Base-by-base conservation (phyloP, 2,329 filamentous ascomycete species). In the Colletotrichum brevisporum region DNA sequence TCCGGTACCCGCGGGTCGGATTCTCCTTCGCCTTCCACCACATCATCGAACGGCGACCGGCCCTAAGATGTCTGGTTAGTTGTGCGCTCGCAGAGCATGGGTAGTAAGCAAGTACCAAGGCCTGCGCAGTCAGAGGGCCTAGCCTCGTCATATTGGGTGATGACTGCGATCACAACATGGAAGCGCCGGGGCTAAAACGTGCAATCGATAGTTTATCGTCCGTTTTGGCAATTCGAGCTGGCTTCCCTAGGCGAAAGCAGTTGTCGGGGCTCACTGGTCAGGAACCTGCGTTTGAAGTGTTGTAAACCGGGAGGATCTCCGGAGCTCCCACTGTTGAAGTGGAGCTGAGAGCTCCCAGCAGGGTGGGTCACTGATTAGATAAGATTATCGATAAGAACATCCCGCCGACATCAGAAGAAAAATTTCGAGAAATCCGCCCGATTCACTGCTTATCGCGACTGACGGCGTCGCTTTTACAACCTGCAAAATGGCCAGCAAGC, bases 1-100 rank as follows among this genome's bases (percentile, higher is more conserved):
- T 74, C 68, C 5, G 83, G 82, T 47, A 81, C 80, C 16, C 79
- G 78, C 43, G 78, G 73, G 54, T 84, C 79, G 1, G 78, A 78
- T 39, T 83, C 79, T 5, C 84, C 86, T 45, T 85, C 80, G 24
- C 86, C 86, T 27, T 81, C 78, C 5, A 88, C 83, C 13, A 87
- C 84, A 71, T 88, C 86, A 74, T 90, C 88, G 71, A 89, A 90
- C 12, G 88, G 88, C 21, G 88, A 90, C 26, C 88, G 84, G 69
- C 88, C 88, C 88, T 89, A 26, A 2, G 13, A 2, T 12, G 50
- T 16, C 0, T 6, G 5, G 13, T 65, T 50, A 69, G 70, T 8
- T 16, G 54, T 2, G 31, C 31, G 31, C 31, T 36, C 31, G 31
- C 31, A 36, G 27, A 45, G 62, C 48, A 21, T 50, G 45, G 26